Conservation (phyloP, 2,329 filamentous ascomycete species). For the Arthrinium puccinioides region DNA sequence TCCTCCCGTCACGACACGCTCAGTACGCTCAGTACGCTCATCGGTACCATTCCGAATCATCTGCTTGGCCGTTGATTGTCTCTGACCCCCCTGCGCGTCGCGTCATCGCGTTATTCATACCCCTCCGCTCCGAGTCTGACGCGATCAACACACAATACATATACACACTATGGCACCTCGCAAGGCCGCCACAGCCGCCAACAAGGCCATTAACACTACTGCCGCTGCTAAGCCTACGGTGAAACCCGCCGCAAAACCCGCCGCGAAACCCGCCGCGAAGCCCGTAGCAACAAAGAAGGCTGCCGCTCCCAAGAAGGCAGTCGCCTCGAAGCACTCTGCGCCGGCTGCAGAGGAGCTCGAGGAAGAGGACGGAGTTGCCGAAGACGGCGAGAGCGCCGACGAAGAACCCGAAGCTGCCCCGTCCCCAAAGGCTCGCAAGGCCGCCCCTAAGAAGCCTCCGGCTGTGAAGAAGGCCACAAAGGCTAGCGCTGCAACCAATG, state of each 20-base stretch:
- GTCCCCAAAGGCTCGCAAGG: conserved; percentile 9
- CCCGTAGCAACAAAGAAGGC: conserved; percentile 13
- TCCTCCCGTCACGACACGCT: too few species aligned
- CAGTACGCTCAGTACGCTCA: too few species aligned
- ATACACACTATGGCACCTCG: conserved; percentile 8
- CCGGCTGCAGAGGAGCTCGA: conserved; percentile 2
- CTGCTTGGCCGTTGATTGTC: too few species aligned
- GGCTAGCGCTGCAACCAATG: conserved; percentile 6
- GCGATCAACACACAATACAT: too few species aligned
- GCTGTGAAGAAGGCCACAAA: conserved; percentile 9
- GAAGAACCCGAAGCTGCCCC: conserved; percentile 5
- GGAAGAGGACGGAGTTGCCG: background rate
- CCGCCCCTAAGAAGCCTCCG: conserved; percentile 4
- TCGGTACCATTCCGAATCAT: too few species aligned
- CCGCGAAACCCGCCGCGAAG: conserved; percentile 9
- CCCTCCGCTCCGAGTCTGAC: too few species aligned
- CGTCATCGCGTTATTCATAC: too few species aligned
- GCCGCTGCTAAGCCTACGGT: conserved; percentile 5
- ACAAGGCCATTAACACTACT: conserved; percentile 10
- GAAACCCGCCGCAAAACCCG: conserved; percentile 7
- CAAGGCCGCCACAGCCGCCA: conserved; percentile 7
- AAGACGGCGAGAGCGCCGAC: background rate
- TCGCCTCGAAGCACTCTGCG: background rate
- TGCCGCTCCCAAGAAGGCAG: conserved; percentile 2
- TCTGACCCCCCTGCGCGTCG: too few species aligned